Percentiles rank a stretch among this genome's conserved stretches.
phyloP scores from a whole-genome alignment of 129 eudicot species.

The Gnaphalium uliginosum region DNA sequence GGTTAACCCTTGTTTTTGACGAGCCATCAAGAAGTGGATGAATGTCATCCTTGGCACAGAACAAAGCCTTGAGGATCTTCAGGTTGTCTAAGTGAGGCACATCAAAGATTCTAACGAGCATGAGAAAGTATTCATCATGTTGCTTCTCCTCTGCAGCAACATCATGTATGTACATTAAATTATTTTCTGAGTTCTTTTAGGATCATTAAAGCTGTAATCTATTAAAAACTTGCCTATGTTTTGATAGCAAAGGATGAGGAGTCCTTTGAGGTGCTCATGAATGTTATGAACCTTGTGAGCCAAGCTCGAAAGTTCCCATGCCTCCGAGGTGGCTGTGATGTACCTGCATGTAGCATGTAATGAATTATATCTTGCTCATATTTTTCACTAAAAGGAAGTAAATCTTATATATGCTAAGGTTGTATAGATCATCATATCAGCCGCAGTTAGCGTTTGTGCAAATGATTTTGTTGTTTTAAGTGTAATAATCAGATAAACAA shows the following conservation, averaged over 20 bases:
- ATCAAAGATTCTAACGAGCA: constrained; percentile 60
- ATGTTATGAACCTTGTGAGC: constrained; percentile 73
- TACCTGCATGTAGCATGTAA: constrained; percentile 42
- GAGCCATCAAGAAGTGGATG: constrained; percentile 69
- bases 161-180: constrained; percentile 6
- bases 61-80: constrained; percentile 68
- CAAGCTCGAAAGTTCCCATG: constrained; percentile 91
- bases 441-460: not conserved
- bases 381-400: not conserved
- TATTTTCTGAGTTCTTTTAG: not conserved
- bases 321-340: constrained; percentile 65
- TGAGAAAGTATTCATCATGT: constrained; percentile 62
- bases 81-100: constrained; percentile 65
- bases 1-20: constrained; percentile 52
- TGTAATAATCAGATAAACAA: too few relatives aligned
- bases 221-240: constrained; percentile 54
- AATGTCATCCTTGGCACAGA: constrained; percentile 66
- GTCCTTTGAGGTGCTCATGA: constrained; percentile 63
- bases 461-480: too few relatives aligned
- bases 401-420: constrained; percentile 18
- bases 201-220: constrained; percentile 6
- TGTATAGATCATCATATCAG: not conserved
- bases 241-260: constrained; percentile 60
- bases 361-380: not conserved
- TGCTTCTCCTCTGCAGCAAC: constrained; percentile 78